Evolutionary conservation across 495 filamentous ascomycete genomes (phyloP).

Genomic region (Oidiodendron maius): DNA sequence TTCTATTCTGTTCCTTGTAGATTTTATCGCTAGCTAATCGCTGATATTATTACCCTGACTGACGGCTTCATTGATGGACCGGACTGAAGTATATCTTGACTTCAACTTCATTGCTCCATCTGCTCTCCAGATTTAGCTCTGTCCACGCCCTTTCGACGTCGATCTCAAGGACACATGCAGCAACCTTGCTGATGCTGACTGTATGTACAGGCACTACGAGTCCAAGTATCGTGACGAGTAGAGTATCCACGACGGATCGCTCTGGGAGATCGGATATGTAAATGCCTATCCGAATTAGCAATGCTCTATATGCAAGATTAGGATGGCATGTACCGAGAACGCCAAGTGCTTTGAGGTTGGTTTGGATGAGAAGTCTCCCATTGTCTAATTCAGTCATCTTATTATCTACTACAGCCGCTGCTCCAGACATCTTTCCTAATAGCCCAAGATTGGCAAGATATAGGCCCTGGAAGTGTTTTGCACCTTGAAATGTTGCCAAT

Average conservation of each 20-base stretch:
- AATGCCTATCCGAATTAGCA: slow-evolving; percentile 38
- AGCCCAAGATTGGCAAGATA: slow-evolving; percentile 69
- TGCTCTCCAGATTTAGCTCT: slow-evolving; percentile 59
- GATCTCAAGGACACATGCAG: slow-evolving; percentile 61
- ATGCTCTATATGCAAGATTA: background rate
- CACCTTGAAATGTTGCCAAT: slow-evolving; percentile 45
- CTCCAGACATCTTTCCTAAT: slow-evolving; percentile 83
- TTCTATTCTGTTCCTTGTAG: no score
- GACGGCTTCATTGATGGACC: no score
- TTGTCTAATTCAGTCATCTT: slow-evolving; percentile 50
- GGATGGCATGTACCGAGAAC: slow-evolving; percentile 54
- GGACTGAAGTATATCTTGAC: slow-evolving; percentile 56
- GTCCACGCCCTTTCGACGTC: slow-evolving; percentile 77
- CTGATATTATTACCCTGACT: no score
- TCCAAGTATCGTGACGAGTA: slow-evolving; percentile 74
- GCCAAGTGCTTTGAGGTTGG: slow-evolving; percentile 75
- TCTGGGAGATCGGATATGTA: slow-evolving; percentile 63
- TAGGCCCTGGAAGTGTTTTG: slow-evolving; percentile 27
- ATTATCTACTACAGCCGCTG: slow-evolving; percentile 62
- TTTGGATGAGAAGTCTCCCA: slow-evolving; percentile 55
- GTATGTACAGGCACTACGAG: slow-evolving; percentile 59
- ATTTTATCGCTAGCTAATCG: no score
- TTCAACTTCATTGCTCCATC: slow-evolving; percentile 81
- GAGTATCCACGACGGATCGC: slow-evolving; percentile 53
- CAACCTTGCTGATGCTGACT: slow-evolving; percentile 50